Evolutionary conservation across 2,329 filamentous ascomycete species (phyloP).

Genomic region (Aureobasidium sp.): DNA sequence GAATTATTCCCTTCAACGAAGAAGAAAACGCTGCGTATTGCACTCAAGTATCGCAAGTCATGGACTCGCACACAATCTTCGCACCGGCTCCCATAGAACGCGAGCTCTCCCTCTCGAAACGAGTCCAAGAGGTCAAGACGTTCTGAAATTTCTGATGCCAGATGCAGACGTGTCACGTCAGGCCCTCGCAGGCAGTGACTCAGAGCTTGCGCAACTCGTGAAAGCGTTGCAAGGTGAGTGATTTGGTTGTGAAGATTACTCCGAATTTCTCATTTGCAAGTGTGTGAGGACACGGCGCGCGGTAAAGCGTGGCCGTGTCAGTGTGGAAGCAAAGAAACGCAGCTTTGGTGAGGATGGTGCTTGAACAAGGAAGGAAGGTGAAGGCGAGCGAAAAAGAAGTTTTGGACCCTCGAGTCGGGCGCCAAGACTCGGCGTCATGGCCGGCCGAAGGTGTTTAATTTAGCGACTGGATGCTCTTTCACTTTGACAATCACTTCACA

Average conservation of each 20-base stretch:
- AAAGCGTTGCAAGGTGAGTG: constrained; percentile 31
- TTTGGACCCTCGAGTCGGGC: constrained; percentile 12
- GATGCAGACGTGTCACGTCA: constrained; percentile 78
- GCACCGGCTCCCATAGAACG: constrained; percentile 82
- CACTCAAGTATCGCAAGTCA: constrained; percentile 70
- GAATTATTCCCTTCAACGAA: constrained; percentile 58
- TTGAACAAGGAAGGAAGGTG: constrained; percentile 46
- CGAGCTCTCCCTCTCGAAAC: not conserved
- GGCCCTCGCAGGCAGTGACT: constrained; percentile 74
- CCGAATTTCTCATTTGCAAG: constrained; percentile 96
- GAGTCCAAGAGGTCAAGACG: constrained; percentile 17
- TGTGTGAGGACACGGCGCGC: constrained; percentile 22
- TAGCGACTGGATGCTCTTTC: not conserved
- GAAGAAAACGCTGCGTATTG: constrained; percentile 78
- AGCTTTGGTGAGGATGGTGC: constrained; percentile 83
- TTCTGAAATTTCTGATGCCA: constrained; percentile 86
- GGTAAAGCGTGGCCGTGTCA: constrained; percentile 31
- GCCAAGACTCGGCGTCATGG: constrained; percentile 9
- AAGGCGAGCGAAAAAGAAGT: constrained; percentile 20
- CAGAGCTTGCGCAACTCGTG: constrained; percentile 28
- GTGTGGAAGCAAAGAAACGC: constrained; percentile 93
- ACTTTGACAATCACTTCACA: not conserved
- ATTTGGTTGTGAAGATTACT: constrained; percentile 73
- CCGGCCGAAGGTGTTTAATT: not conserved
- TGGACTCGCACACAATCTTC: constrained; percentile 71